These are phyloP conservation scores for Vanilla planifolia DNA, from an alignment of 106 monocot genomes.

Conservation along the genomic window DNA sequence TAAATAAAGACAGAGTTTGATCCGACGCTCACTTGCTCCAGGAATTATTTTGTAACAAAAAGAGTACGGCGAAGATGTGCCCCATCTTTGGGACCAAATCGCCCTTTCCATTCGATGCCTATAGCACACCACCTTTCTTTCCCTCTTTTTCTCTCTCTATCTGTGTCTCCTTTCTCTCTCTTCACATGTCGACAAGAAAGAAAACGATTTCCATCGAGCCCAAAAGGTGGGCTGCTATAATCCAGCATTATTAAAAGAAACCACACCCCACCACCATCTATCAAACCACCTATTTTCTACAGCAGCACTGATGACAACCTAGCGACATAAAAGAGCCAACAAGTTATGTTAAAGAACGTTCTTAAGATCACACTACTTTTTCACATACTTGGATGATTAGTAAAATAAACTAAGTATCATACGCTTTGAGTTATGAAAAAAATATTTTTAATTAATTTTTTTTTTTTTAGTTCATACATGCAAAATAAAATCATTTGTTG, in stretches of 20 bases:
- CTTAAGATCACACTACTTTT: too few relatives aligned
- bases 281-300: background rate
- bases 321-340: too few relatives aligned
- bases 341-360: too few relatives aligned
- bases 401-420: too few relatives aligned
- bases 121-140: background rate
- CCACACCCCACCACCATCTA: conserved; percentile 13
- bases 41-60: background rate
- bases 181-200: conserved; percentile 3
- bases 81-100: conserved; percentile 6
- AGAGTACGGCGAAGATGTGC: background rate
- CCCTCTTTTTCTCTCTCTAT: background rate
- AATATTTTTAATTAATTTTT: too few relatives aligned
- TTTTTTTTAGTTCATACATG: too few relatives aligned
- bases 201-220: conserved; percentile 10
- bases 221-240: conserved; percentile 13
- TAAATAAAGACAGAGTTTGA: background rate
- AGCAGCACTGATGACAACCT: conserved; percentile 5
- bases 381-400: too few relatives aligned
- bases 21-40: background rate
- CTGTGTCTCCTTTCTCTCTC: background rate
- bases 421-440: too few relatives aligned
- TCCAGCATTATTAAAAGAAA: conserved; percentile 17
- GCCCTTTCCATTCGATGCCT: conserved; percentile 4
- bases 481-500: too few relatives aligned